These are phyloP conservation scores for Fonsecaea nubica DNA, from an alignment of 2,329 filamentous ascomycete species.

Conservation along the genomic window DNA sequence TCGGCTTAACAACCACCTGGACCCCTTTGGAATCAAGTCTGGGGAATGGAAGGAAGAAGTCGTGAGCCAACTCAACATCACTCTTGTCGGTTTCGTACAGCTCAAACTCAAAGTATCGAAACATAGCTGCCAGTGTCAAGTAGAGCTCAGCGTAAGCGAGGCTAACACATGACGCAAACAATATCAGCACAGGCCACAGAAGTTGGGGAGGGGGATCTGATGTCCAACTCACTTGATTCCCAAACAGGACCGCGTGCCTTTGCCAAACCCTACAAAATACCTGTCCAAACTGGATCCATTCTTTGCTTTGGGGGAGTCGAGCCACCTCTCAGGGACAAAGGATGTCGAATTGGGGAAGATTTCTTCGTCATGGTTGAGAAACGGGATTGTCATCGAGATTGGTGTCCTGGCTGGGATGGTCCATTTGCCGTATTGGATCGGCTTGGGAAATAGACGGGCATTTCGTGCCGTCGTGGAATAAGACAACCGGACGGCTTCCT, in stretches of 20 bases:
- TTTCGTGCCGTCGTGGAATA: constrained; percentile 31
- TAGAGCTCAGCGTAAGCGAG: constrained; percentile 42
- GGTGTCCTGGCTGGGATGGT: constrained; percentile 44
- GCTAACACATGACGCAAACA: not conserved
- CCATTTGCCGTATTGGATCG: constrained; percentile 43
- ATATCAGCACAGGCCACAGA: not conserved
- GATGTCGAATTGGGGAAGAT: constrained; percentile 44
- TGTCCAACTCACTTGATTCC: constrained; percentile 41
- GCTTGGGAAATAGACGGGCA: constrained; percentile 35
- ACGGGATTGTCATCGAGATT: constrained; percentile 40
- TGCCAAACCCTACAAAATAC: constrained; percentile 49
- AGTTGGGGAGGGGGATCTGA: not conserved
- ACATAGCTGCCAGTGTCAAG: constrained; percentile 40
- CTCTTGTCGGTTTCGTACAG: constrained; percentile 36
- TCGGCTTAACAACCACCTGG: constrained; percentile 30
- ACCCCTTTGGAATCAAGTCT: constrained; percentile 41
- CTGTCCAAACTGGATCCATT: constrained; percentile 37
- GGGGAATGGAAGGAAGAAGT: constrained; percentile 35
- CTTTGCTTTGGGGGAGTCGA: constrained; percentile 28
- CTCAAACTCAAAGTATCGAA: constrained; percentile 35
- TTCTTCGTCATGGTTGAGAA: constrained; percentile 43
- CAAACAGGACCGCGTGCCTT: constrained; percentile 46
- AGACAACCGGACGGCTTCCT: constrained; percentile 41
- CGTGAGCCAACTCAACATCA: constrained; percentile 32
- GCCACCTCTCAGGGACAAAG: constrained; percentile 46